Evolutionary conservation across 331 rosid species (phyloP).

Genomic region (Rhamnella rubrinervis): DNA sequence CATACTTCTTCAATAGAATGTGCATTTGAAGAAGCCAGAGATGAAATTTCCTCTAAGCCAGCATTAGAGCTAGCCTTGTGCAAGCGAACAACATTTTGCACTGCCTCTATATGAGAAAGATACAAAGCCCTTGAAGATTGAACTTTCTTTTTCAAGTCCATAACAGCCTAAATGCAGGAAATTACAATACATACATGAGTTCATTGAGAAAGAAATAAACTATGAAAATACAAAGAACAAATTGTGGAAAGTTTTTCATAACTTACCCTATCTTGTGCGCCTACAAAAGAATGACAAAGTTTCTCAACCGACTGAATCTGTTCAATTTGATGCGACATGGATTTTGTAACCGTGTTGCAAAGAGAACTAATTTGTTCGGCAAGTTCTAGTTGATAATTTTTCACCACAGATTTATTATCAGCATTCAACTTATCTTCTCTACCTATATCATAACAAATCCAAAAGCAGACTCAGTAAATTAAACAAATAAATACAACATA

Average conservation of each 20-base stretch:
- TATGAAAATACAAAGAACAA: not conserved
- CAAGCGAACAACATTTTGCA: slow-evolving; percentile 85
- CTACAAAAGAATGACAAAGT: slow-evolving; percentile 65
- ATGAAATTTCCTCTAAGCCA: slow-evolving; percentile 64
- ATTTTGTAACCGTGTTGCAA: slow-evolving; percentile 58
- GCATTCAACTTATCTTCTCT: slow-evolving; percentile 80
- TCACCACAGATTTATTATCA: slow-evolving; percentile 66
- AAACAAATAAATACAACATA: not conserved
- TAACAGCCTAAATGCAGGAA: slow-evolving; percentile 46
- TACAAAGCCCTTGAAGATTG: slow-evolving; percentile 57
- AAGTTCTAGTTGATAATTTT: slow-evolving; percentile 68
- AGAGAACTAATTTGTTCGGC: slow-evolving; percentile 70
- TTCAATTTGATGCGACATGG: slow-evolving; percentile 67
- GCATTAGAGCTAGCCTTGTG: slow-evolving; percentile 81
- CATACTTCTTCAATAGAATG: slow-evolving; percentile 74
- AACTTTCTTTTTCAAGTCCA: slow-evolving; percentile 64
- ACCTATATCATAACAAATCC: slow-evolving; percentile 36
- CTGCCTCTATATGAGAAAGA: slow-evolving; percentile 73
- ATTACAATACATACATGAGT: slow-evolving; percentile 3
- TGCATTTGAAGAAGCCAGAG: slow-evolving; percentile 54
- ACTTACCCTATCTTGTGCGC: slow-evolving; percentile 62
- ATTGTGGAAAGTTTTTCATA: not conserved
- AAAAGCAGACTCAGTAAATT: not conserved
- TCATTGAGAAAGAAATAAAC: not conserved
- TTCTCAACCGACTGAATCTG: slow-evolving; percentile 73